These are phyloP conservation scores for Trichocomaceae sp. DNA, from an alignment of 2,329 filamentous ascomycete species.

Conservation along the genomic window DNA sequence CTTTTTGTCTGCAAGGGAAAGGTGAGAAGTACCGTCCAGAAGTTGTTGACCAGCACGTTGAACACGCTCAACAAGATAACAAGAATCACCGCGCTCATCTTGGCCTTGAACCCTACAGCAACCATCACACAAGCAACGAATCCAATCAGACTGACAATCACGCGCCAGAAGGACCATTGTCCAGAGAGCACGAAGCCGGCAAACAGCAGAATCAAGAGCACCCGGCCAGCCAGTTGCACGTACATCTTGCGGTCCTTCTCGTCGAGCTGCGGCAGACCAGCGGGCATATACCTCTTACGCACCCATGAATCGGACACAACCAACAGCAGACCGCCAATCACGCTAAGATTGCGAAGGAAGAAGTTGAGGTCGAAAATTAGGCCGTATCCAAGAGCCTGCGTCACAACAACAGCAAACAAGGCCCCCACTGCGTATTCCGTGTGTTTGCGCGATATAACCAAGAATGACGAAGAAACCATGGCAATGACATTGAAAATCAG, in stretches of 20 bases:
- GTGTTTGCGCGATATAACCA: constrained; percentile 88
- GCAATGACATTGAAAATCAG: constrained; percentile 81
- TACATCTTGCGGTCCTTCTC: constrained; percentile 99
- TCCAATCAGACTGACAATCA: constrained; percentile 76
- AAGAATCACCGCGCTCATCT: constrained; percentile 93
- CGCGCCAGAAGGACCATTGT: constrained; percentile 82
- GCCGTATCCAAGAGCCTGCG: constrained; percentile 92
- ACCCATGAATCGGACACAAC: constrained; percentile 97
- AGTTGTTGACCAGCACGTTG: constrained; percentile 98
- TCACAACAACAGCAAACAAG: constrained; percentile 82
- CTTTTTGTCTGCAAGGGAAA: not conserved
- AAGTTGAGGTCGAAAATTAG: constrained; percentile 99
- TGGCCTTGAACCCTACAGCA: constrained; percentile 98
- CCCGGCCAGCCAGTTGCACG: constrained; percentile 93
- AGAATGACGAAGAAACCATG: constrained; percentile 72
- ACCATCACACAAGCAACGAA: constrained; percentile 96
- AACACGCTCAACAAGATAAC: constrained; percentile 94
- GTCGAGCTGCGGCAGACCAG: constrained; percentile 85
- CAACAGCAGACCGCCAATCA: constrained; percentile 96
- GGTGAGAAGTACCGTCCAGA: constrained; percentile 78
- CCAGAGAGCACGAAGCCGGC: constrained; percentile 94
- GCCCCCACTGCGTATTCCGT: constrained; percentile 88
- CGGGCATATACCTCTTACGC: constrained; percentile 93
- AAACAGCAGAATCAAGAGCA: constrained; percentile 96
- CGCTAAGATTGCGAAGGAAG: constrained; percentile 96